Conservation (phyloP, 495 filamentous ascomycete species). For the Penicillium riverlandense region DNA sequence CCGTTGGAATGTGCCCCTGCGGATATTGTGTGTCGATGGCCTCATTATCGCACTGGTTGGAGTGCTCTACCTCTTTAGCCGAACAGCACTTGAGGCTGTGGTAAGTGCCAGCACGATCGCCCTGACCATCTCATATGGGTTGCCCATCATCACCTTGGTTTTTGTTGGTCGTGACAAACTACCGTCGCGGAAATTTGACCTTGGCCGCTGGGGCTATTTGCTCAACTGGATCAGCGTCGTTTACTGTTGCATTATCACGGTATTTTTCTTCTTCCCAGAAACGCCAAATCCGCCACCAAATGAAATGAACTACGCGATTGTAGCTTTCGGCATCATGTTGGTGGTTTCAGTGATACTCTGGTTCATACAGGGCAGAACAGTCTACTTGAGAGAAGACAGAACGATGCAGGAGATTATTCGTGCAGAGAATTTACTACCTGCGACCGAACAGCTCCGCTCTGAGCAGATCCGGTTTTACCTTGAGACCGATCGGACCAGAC, state of each 20-base stretch:
- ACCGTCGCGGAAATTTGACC: constrained; percentile 26
- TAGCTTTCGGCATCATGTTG: constrained; percentile 40
- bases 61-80: constrained; percentile 34
- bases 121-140: constrained; percentile 37
- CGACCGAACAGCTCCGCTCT: too few relatives aligned
- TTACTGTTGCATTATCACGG: constrained; percentile 34
- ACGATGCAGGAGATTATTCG: constrained; percentile 27
- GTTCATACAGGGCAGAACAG: constrained; percentile 26
- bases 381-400: constrained; percentile 32
- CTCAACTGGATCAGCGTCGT: constrained; percentile 34
- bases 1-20: constrained; percentile 28
- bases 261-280: constrained; percentile 40
- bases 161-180: constrained; percentile 34
- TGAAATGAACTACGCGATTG: constrained; percentile 45
- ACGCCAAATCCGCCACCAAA: constrained; percentile 25
- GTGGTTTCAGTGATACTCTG: constrained; percentile 35
- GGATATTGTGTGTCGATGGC: constrained; percentile 36
- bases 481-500: too few relatives aligned
- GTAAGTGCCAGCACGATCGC: constrained; percentile 41
- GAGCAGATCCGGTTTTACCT: too few relatives aligned
- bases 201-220: constrained; percentile 22
- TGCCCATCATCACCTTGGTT: constrained; percentile 32
- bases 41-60: constrained; percentile 34
- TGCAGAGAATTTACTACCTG: constrained; percentile 10
- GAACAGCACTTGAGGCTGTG: constrained; percentile 37